Conservation (phyloP, 176 grass and related monocot genomes). For the Pontederia paniculata region DNA sequence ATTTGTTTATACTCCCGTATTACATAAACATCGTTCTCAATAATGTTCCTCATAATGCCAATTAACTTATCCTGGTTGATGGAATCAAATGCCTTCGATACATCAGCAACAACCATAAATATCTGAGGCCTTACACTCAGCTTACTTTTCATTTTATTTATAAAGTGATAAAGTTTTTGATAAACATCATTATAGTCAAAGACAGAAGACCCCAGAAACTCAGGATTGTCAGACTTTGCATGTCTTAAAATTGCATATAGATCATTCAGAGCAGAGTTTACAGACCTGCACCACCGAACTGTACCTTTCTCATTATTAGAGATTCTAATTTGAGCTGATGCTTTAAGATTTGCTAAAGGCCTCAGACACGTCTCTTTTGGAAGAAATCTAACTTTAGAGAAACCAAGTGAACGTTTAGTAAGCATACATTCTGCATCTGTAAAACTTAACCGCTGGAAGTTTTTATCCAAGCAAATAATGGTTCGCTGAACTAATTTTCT, state of each 20-base stretch:
- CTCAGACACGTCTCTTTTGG: slow-evolving; percentile 64
- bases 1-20: slow-evolving; percentile 45
- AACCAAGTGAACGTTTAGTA: slow-evolving; percentile 20
- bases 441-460: slow-evolving; percentile 29
- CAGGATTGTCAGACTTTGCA: slow-evolving; percentile 46
- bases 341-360: slow-evolving; percentile 55
- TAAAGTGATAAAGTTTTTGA: slow-evolving; percentile 42
- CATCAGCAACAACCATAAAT: slow-evolving; percentile 92
- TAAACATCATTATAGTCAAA: slow-evolving; percentile 75
- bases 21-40: slow-evolving; percentile 45
- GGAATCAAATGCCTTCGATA: slow-evolving; percentile 76
- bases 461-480: slow-evolving; percentile 44
- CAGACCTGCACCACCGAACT: slow-evolving; percentile 16
- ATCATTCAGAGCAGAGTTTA: slow-evolving; percentile 37
- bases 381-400: slow-evolving; percentile 68
- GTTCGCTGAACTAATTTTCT: slow-evolving; percentile 32
- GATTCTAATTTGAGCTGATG: slow-evolving; percentile 33
- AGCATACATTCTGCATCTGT: slow-evolving; percentile 22
- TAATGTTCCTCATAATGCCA: slow-evolving; percentile 38
- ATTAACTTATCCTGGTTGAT: slow-evolving; percentile 57
- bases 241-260: slow-evolving; percentile 49
- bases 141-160: slow-evolving; percentile 33
- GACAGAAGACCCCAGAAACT: slow-evolving; percentile 84
- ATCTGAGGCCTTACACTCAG: slow-evolving; percentile 26
- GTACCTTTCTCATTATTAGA: slow-evolving; percentile 5